Percentiles rank a stretch among this genome's conserved stretches.
Evolutionary conservation across 1,284 basidiomycete species (phyloP).

Genomic region (Leccinum fallax): DNA sequence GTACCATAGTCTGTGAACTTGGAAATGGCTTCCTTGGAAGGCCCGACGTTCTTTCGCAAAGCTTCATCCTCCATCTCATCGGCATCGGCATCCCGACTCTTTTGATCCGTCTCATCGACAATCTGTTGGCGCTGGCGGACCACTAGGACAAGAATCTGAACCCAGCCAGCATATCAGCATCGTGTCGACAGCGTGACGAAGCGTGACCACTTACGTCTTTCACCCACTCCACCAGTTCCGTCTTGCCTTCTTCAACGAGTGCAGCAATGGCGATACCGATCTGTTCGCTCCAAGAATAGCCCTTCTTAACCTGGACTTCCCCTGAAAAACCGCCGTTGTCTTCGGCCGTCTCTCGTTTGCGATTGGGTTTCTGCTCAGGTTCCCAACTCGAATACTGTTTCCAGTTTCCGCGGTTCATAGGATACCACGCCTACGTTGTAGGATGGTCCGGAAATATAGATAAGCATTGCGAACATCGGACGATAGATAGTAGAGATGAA

Average conservation of each 20-base stretch:
- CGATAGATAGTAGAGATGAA: conserved; percentile 32
- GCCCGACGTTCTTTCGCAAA: conserved; percentile 41
- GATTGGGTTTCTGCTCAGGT: conserved; percentile 60
- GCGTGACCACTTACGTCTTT: conserved; percentile 60
- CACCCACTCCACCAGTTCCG: conserved; percentile 75
- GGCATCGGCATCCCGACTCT: conserved; percentile 41
- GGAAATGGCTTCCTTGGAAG: conserved; percentile 69
- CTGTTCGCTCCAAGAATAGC: conserved; percentile 88
- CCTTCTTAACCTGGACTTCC: conserved; percentile 85
- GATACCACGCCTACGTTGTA: conserved; percentile 74
- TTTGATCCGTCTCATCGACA: conserved; percentile 69
- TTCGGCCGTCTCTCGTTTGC: conserved; percentile 42
- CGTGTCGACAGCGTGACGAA: conserved; percentile 22
- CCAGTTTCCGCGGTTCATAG: conserved; percentile 86
- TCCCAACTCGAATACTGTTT: conserved; percentile 83
- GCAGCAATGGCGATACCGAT: conserved; percentile 82
- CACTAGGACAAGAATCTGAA: conserved; percentile 69
- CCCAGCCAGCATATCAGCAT: conserved; percentile 20
- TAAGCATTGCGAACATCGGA: conserved; percentile 20
- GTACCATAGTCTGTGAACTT: conserved; percentile 80
- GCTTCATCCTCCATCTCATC: conserved; percentile 46
- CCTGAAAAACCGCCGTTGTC: conserved; percentile 49
- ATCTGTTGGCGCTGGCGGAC: conserved; percentile 69
- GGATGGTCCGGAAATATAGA: conserved; percentile 7
- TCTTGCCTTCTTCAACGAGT: conserved; percentile 67